These are phyloP conservation scores for Cutaneotrichosporon mucoides DNA, from an alignment of 1,284 basidiomycete genomes.

Conservation along the genomic window DNA sequence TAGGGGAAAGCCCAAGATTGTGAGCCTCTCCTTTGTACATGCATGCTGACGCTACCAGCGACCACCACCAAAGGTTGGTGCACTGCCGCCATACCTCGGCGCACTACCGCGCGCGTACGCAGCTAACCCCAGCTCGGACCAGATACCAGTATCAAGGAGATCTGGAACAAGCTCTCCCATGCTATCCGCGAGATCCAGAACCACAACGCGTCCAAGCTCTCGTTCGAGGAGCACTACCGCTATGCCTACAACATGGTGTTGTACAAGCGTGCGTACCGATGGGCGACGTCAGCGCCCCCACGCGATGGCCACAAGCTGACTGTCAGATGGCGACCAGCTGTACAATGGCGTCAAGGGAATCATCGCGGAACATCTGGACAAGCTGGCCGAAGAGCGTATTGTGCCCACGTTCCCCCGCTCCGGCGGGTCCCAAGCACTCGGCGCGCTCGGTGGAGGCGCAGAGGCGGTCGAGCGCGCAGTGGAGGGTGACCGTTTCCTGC, in stretches of 20 bases:
- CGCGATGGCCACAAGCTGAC: neutral
- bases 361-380: conserved; percentile 75
- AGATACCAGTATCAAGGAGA: conserved; percentile 46
- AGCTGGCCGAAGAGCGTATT: conserved; percentile 71
- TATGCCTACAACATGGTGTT: conserved; percentile 93
- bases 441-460: conserved; percentile 37
- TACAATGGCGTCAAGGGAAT: conserved; percentile 82
- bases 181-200: conserved; percentile 96
- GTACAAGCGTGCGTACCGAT: conserved; percentile 56
- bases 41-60: conserved; percentile 26
- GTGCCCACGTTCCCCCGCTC: conserved; percentile 72
- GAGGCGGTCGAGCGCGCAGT: conserved; percentile 45
- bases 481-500: conserved; percentile 80
- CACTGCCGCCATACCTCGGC: too few species aligned
- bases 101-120: too few species aligned
- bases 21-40: conserved; percentile 18
- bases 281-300: neutral
- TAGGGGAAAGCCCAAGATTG: conserved; percentile 45
- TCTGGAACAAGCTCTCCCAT: conserved; percentile 43
- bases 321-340: conserved; percentile 66
- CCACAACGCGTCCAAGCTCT: conserved; percentile 86
- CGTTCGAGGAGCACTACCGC: conserved; percentile 94
- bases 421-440: conserved; percentile 36
- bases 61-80: conserved; percentile 39
- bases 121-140: conserved; percentile 32